Base-by-base conservation (phyloP, 1,284 basidiomycete species). In the Naganishia albida region DNA sequence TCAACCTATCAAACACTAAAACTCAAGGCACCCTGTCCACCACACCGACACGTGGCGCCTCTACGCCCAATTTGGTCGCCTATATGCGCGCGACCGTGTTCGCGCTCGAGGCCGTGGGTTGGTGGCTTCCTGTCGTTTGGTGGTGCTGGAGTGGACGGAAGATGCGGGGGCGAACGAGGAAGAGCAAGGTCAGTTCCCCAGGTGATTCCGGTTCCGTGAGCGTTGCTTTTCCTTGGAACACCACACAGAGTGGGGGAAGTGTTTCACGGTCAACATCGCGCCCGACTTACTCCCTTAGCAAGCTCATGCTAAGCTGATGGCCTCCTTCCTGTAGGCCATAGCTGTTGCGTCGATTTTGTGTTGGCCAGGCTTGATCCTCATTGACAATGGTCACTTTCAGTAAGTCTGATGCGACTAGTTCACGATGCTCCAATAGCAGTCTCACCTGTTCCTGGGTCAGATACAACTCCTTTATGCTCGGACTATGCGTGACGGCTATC, bases 341-440 rank as follows among this genome's bases (percentile, higher is more conserved):
- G 87, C 88, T 1, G 76, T 91, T 10, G 71, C 90, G n/a, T 85
- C 85, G 3, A 79, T 95, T 18, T 78, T 95, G 28, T 82, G 93
- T 4, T 91, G 94, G 75, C 93, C 93, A 1, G 86, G 89, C 0
- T 80, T 95, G 38, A 81, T 94, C 26, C 81, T 95, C 20, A 84
- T 96, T 67, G 93, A 96, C 77, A 89, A 88, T 72, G 93, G 93
- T 0, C 93, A 96, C 74, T 96, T 96, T 71, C 93, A 96, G 78
- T 93, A 26, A n/a, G 54, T n/a, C n/a, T 23, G n/a, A 10, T n/a
- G 6, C 13, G 15, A 72, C 66, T 20, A 43, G 42, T 15, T 16
- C 42, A 7, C 4, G 23, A n/a, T n/a, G 20, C 26, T 42, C 25
- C 40, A 2, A 42, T 60, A n/a, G 39, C 30, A 40, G 23, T 34